phyloP scores from a whole-genome alignment of 2,329 filamentous ascomycete genomes.

The Penicillium sp. region DNA sequence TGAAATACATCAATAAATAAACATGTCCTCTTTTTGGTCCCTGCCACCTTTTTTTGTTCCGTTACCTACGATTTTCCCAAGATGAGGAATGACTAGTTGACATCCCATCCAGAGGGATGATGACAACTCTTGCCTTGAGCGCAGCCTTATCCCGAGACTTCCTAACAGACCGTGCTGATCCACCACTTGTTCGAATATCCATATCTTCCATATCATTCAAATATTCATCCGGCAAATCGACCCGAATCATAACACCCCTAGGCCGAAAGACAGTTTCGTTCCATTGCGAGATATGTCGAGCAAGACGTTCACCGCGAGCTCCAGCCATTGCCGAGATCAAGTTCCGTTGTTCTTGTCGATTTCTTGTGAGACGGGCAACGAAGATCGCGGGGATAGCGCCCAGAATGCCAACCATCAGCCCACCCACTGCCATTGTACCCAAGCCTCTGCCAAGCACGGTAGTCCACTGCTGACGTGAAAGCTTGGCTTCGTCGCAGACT shows the following conservation, averaged over 20 bases:
- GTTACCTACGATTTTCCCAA: neutral
- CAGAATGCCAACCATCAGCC: conserved; percentile 31
- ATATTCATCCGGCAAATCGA: conserved; percentile 31
- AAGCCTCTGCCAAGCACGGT: conserved; percentile 29
- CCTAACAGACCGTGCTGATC: neutral
- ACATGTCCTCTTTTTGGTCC: neutral
- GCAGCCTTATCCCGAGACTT: conserved; percentile 18
- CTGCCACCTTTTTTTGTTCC: neutral
- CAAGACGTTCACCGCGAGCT: conserved; percentile 8
- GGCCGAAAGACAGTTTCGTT: conserved; percentile 31
- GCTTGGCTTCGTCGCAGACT: conserved; percentile 27
- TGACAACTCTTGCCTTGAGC: conserved; percentile 27
- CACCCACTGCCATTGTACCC: conserved; percentile 29
- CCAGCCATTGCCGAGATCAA: conserved; percentile 22
- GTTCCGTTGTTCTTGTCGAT: conserved; percentile 26
- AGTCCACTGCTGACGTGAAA: conserved; percentile 31
- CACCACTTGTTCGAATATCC: conserved; percentile 14
- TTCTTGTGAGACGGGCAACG: conserved; percentile 19
- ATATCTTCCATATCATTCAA: conserved; percentile 25
- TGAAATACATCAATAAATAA: neutral
- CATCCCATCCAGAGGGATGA: conserved; percentile 22
- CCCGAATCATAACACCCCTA: conserved; percentile 28
- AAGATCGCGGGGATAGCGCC: conserved; percentile 29
- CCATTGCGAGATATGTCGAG: conserved; percentile 26
- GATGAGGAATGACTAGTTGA: neutral